Evolutionary conservation across 225 moss, liverwort and hornwort genomes (phyloP).

Genomic region (Anthoceros angustus): DNA sequence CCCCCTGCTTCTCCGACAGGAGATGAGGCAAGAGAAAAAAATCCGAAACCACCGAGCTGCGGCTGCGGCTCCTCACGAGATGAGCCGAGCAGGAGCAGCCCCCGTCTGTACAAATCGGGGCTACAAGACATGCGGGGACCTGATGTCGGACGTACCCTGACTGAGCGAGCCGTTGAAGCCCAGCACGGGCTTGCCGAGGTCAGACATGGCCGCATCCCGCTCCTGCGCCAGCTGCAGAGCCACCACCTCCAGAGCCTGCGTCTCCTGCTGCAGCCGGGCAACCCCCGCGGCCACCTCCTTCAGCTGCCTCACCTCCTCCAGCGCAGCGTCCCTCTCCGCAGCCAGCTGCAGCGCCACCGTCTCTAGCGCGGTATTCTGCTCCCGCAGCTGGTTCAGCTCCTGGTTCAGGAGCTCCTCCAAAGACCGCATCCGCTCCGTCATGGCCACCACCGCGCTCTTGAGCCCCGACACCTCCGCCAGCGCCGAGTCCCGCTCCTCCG

Average conservation of each 20-base stretch:
- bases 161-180: neutral
- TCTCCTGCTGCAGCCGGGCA: conserved; percentile 23
- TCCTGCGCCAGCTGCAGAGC: conserved; percentile 51
- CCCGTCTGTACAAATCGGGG: neutral
- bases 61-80: too few species aligned
- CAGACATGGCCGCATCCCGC: conserved; percentile 46
- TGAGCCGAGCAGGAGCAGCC: neutral
- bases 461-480: conserved; percentile 57
- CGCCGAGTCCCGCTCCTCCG: conserved; percentile 59
- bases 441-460: conserved; percentile 49
- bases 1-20: too few species aligned
- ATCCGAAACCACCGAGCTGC: too few species aligned
- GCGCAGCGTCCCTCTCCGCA: conserved; percentile 51
- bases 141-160: neutral
- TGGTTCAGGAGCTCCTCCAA: conserved; percentile 62
- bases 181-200: conserved; percentile 23
- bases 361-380: conserved; percentile 74
- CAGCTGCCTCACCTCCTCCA: conserved; percentile 29
- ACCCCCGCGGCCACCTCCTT: conserved; percentile 6
- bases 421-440: conserved; percentile 52
- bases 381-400: conserved; percentile 52
- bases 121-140: neutral
- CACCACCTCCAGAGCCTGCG: conserved; percentile 49
- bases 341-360: conserved; percentile 78
- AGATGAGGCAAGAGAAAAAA: too few species aligned